Evolutionary conservation across 345 rosid species (phyloP).

Genomic region (Salix brachista): DNA sequence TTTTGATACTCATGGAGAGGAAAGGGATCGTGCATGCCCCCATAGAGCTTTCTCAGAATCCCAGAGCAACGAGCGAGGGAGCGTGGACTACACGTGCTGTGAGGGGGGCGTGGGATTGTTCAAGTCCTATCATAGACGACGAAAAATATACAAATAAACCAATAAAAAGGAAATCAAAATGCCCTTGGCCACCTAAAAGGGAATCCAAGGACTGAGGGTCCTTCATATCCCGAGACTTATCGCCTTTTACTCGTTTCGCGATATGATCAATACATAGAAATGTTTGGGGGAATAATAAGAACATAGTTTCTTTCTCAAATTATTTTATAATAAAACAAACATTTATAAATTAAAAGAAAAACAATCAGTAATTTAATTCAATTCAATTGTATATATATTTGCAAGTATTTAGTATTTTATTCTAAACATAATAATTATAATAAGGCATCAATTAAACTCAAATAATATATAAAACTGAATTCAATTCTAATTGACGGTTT

Average conservation of each 20-base stretch:
- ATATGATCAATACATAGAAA: not conserved
- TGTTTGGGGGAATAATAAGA: not conserved
- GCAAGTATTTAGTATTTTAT: too few relatives aligned
- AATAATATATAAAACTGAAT: too few relatives aligned
- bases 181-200: constrained; percentile 22
- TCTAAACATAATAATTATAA: too few relatives aligned
- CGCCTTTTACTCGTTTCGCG: not conserved
- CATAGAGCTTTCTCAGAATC: too few relatives aligned
- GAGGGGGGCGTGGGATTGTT: not conserved
- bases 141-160: not conserved
- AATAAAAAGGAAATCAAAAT: constrained; percentile 1
- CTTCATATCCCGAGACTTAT: not conserved
- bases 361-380: too few relatives aligned
- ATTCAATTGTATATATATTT: too few relatives aligned
- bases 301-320: not conserved
- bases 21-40: too few relatives aligned
- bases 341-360: too few relatives aligned
- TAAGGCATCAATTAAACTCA: too few relatives aligned
- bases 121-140: not conserved
- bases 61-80: not conserved
- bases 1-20: too few relatives aligned
- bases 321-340: too few relatives aligned
- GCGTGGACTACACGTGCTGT: not conserved
- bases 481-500: too few relatives aligned
- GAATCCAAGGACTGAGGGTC: constrained; percentile 24